Evolutionary conservation across 2,329 filamentous ascomycete genomes (phyloP).

Genomic region (Stagonosporopsis cucurbitacearum): DNA sequence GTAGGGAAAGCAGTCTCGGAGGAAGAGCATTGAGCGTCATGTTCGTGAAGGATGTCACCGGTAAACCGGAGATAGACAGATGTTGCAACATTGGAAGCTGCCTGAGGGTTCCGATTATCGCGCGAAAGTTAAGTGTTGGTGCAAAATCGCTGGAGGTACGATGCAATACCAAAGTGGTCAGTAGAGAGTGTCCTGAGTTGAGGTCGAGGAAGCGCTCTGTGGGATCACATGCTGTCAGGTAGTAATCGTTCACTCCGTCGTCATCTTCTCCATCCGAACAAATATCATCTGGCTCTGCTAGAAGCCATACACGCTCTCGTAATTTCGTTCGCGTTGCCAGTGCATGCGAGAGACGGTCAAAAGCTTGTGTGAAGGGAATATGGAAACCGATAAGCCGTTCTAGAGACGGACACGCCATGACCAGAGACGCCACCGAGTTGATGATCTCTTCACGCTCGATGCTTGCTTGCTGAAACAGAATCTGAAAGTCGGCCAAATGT

Average conservation of each 20-base stretch:
- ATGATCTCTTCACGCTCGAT: constrained; percentile 58
- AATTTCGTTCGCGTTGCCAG: constrained; percentile 61
- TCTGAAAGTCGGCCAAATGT: constrained; percentile 58
- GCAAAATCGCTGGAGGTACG: constrained; percentile 38
- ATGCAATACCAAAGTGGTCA: constrained; percentile 61
- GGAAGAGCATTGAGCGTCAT: constrained; percentile 61
- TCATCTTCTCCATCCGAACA: constrained; percentile 45
- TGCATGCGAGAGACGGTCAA: constrained; percentile 62
- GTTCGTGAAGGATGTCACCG: constrained; percentile 62
- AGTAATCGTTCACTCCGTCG: constrained; percentile 31
- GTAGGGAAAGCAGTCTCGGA: constrained; percentile 56
- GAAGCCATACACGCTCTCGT: constrained; percentile 64
- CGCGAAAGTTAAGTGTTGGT: constrained; percentile 59
- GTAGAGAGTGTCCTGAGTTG: constrained; percentile 58
- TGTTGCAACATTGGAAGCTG: constrained; percentile 60
- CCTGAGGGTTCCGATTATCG: constrained; percentile 61
- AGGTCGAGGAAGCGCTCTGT: constrained; percentile 61
- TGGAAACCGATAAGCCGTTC: constrained; percentile 62
- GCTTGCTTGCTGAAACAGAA: constrained; percentile 43
- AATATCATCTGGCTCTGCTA: constrained; percentile 40
- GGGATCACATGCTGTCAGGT: constrained; percentile 54
- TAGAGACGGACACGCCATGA: constrained; percentile 65
- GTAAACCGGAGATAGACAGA: constrained; percentile 62
- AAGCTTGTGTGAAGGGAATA: constrained; percentile 60
- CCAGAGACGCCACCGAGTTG: constrained; percentile 61